Evolutionary conservation across 2,329 filamentous ascomycete species (phyloP), one percentile per base, ranked within the genome.

Genomic region (Cladosporium velox): DNA sequence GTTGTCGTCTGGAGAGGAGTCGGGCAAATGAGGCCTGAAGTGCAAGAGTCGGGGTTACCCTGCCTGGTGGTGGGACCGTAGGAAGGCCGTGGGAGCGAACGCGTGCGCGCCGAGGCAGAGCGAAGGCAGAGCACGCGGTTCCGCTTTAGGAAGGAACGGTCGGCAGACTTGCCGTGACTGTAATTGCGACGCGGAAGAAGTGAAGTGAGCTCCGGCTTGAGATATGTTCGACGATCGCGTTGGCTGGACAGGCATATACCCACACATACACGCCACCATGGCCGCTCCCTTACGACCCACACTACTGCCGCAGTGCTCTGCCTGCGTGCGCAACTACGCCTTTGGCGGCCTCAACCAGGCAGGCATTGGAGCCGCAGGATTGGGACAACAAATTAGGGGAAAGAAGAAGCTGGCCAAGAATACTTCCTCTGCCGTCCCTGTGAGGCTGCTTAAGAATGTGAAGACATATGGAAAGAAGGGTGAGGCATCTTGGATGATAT

Each of bases 381-480:
- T 67, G 14, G 58, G 70, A 59, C 75, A 77, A 66, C 76, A 77
- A 59, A 66, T 75, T 66, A 70, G 77, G 66, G 73, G 75, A 61
- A 78, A 78, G 71, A 77, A 78, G 68, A 78, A 75, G 70, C 63
- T 73, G 59, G 71, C 71, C 61, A 73, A 73, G 64, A 69, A 67
- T 11, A 68, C 70, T 15, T 64, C 61, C 26, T 64, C 61, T 47
- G 77, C 75, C 62, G 79, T 86, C 47, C 79, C 82, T 34, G 84
- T 86, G 34, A 80, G 83, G 70, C 77, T 87, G 65, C 75, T 83
- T 44, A 79, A 83, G 72, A 82, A 86, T 72, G 77, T 86, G 47
- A 79, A 80, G 62, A 79, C 78, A n/a, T 86, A 82, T 74, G 85
- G 85, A 54, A 75, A 75, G 65, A 77, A 77, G 75, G 82, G 82